A percentile compares a stretch with the other conserved stretches of the same genome.
Evolutionary conservation across 345 rosid species (phyloP).

Genomic region (Cardamine resedifolia): DNA sequence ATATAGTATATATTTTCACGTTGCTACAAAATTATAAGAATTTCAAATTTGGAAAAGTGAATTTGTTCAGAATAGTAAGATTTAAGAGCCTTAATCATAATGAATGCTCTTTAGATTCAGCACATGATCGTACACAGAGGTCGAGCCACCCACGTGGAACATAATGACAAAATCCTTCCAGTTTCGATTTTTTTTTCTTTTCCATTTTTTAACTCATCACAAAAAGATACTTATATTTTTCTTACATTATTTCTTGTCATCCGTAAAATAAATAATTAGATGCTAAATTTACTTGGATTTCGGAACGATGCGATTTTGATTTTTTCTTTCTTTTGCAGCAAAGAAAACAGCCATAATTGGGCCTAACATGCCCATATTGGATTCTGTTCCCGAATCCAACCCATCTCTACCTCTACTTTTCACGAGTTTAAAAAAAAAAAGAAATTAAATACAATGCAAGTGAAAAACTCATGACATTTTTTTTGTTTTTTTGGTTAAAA

Average conservation of each 20-base stretch:
- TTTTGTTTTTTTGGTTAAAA: no score
- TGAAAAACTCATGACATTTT: not conserved
- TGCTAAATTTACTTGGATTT: not conserved
- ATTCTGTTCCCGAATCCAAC: not conserved
- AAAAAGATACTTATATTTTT: not conserved
- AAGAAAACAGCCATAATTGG: not conserved
- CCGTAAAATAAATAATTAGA: not conserved
- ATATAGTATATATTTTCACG: not conserved
- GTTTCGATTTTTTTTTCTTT: not conserved
- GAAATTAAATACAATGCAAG: not conserved
- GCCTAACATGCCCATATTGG: not conserved
- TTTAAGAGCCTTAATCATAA: constrained; percentile 18
- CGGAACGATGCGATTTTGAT: not conserved
- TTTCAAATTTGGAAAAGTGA: not conserved
- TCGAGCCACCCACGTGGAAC: constrained; percentile 42
- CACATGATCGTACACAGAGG: constrained; percentile 35
- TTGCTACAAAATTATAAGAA: not conserved
- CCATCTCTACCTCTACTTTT: not conserved
- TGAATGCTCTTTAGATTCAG: constrained; percentile 39
- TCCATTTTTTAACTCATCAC: not conserved
- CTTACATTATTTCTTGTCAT: not conserved
- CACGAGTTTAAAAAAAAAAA: not conserved
- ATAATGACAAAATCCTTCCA: constrained; percentile 30
- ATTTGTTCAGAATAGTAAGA: not conserved
- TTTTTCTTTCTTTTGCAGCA: not conserved